Conservation (phyloP, 2,329 filamentous ascomycete species). For the Lecanicillium sp. region DNA sequence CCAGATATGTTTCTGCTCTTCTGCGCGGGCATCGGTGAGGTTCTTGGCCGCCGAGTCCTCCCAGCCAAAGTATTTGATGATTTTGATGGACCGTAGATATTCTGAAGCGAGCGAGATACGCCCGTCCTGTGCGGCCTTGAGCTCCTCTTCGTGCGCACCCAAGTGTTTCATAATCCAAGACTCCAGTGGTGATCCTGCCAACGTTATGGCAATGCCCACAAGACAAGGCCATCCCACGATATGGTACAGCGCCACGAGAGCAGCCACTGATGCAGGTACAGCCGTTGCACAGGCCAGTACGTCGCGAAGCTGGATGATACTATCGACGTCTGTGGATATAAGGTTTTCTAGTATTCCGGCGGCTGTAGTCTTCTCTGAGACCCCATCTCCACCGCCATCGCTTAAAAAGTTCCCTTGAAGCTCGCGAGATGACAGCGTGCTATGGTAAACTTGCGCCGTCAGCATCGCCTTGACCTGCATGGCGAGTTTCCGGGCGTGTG, state of each 20-base stretch:
- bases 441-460: slow-evolving; percentile 2
- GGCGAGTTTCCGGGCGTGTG: slow-evolving; percentile 48
- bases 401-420: neutral
- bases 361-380: slow-evolving; percentile 36
- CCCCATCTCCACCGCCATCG: neutral
- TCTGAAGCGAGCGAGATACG: slow-evolving; percentile 54
- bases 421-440: slow-evolving; percentile 5
- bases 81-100: slow-evolving; percentile 50
- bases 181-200: slow-evolving; percentile 43
- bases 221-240: slow-evolving; percentile 51
- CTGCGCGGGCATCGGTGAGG: slow-evolving; percentile 41
- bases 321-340: slow-evolving; percentile 53
- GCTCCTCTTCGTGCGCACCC: slow-evolving; percentile 42
- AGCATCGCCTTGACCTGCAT: slow-evolving; percentile 44
- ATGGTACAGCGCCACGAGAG: slow-evolving; percentile 45
- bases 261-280: slow-evolving; percentile 34
- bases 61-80: slow-evolving; percentile 58
- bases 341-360: slow-evolving; percentile 49
- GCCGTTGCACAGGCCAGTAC: slow-evolving; percentile 39
- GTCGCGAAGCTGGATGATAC: slow-evolving; percentile 45
- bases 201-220: slow-evolving; percentile 42
- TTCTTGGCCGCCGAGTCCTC: slow-evolving; percentile 46
- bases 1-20: slow-evolving; percentile 51
- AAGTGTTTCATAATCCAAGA: slow-evolving; percentile 40
- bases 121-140: slow-evolving; percentile 48